phyloP scores from a whole-genome alignment of 257 asterid genomes.

The Eucommia ulmoides region DNA sequence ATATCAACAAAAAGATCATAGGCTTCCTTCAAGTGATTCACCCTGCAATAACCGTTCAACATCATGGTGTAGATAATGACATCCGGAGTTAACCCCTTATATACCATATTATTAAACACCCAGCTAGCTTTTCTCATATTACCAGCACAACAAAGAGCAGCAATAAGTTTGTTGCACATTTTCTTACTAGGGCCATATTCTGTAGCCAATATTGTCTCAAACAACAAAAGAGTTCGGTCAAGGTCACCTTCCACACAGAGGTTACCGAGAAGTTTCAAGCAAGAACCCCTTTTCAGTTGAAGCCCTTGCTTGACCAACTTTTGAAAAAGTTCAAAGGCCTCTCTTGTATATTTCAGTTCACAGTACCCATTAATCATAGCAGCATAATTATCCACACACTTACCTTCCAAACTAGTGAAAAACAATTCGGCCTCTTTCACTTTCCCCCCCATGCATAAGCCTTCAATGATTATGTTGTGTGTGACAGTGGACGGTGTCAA shows the following conservation, averaged over 20 bases:
- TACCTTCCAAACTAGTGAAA: conserved; percentile 32
- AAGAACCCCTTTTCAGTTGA: conserved; percentile 23
- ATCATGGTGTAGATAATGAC: conserved; percentile 49
- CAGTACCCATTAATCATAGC: conserved; percentile 69
- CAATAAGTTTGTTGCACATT: conserved; percentile 37
- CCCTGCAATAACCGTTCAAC: conserved; percentile 72
- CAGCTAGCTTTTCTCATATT: conserved; percentile 48
- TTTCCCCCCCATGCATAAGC: conserved; percentile 46
- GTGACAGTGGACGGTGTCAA: conserved; percentile 41
- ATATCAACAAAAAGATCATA: conserved; percentile 40
- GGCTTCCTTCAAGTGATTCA: conserved; percentile 38
- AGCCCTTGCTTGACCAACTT: conserved; percentile 23
- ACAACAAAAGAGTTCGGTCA: conserved; percentile 27
- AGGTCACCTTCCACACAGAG: conserved; percentile 49
- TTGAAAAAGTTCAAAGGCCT: conserved; percentile 40
- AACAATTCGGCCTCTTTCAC: conserved; percentile 51
- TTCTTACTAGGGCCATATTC: conserved; percentile 31
- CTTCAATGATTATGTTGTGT: conserved; percentile 59
- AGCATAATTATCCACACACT: conserved; percentile 43
- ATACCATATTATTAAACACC: conserved; percentile 40
- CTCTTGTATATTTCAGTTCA: conserved; percentile 25
- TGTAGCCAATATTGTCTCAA: conserved; percentile 24
- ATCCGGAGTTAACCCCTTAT: conserved; percentile 50
- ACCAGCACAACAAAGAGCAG: conserved; percentile 54
- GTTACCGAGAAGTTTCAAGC: conserved; percentile 44